A percentile compares a stretch with the other conserved stretches of the same genome.
Conservation (phyloP, 768 basidiomycete species). For the Cyclocybe aegerita region DNA sequence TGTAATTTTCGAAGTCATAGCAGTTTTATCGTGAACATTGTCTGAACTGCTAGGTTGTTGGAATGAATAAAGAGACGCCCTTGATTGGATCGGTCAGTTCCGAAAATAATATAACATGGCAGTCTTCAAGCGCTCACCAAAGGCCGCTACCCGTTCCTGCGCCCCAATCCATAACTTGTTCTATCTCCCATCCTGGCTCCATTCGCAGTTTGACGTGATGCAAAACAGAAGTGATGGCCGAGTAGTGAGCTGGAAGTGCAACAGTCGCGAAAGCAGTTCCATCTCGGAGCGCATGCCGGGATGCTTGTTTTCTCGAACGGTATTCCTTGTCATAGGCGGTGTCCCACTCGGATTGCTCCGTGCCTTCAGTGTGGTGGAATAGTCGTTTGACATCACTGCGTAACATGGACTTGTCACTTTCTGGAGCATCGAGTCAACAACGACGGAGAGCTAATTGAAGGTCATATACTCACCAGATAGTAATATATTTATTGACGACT, state of each 20-base stretch:
- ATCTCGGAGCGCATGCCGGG: slow-evolving; percentile 63
- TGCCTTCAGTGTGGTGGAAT: slow-evolving; percentile 42
- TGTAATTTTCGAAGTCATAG: slow-evolving; percentile 50
- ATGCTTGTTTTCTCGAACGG: slow-evolving; percentile 56
- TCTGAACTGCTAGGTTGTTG: slow-evolving; percentile 33
- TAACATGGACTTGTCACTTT: slow-evolving; percentile 59
- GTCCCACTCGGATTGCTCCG: slow-evolving; percentile 46
- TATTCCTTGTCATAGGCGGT: slow-evolving; percentile 56
- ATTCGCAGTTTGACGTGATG: slow-evolving; percentile 63
- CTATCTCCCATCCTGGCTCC: slow-evolving; percentile 57
- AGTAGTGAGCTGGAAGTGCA: slow-evolving; percentile 84
- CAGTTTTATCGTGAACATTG: slow-evolving; percentile 30
- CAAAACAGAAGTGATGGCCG: slow-evolving; percentile 76
- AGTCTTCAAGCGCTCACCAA: slow-evolving; percentile 52
- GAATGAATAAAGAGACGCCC: slow-evolving; percentile 71
- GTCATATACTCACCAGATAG: slow-evolving; percentile 53
- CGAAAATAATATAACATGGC: not conserved
- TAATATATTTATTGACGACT: slow-evolving; percentile 59
- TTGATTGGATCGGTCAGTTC: slow-evolving; percentile 24
- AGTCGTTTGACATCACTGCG: slow-evolving; percentile 74
- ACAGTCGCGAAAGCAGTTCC: slow-evolving; percentile 85
- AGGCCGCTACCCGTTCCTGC: slow-evolving; percentile 79
- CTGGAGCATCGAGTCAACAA: slow-evolving; percentile 31
- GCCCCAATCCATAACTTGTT: slow-evolving; percentile 81
- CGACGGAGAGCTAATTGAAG: slow-evolving; percentile 1